These are phyloP conservation scores for Blastocystis sp. DNA, from an alignment of 352 stramenopile species.

Conservation along the genomic window DNA sequence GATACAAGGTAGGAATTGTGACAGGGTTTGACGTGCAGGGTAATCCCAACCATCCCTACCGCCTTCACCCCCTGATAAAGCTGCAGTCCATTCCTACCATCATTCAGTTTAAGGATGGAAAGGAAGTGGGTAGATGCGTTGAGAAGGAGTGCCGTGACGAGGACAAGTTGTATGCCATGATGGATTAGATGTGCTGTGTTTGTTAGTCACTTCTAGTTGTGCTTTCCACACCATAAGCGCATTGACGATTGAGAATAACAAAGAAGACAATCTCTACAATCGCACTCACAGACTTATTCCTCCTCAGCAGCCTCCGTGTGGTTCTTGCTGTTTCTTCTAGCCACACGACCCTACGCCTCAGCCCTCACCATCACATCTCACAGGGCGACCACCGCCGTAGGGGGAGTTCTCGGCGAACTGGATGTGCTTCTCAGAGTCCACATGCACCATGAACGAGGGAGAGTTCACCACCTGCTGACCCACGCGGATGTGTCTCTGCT, in stretches of 20 bases:
- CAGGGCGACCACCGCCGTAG: slow-evolving; percentile 78
- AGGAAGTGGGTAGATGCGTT: slow-evolving; percentile 59
- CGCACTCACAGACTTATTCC: slow-evolving; percentile 11
- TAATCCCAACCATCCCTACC: slow-evolving; percentile 65
- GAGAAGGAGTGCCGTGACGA: slow-evolving; percentile 53
- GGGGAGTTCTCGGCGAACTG: slow-evolving; percentile 81
- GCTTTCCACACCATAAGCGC: too few relatives aligned
- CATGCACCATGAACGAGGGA: slow-evolving; percentile 79
- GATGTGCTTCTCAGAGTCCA: neutral
- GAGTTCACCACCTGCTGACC: slow-evolving; percentile 97
- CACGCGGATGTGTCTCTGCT: slow-evolving; percentile 90
- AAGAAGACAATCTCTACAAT: slow-evolving; percentile 19
- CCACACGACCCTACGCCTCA: neutral
- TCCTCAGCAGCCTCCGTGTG: neutral
- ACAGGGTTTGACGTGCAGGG: slow-evolving; percentile 8
- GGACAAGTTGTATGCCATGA: slow-evolving; percentile 59
- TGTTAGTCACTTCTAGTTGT: slow-evolving; percentile 16
- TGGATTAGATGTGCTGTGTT: slow-evolving; percentile 53
- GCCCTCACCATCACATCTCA: neutral
- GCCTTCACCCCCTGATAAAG: slow-evolving; percentile 67
- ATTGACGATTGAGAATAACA: neutral
- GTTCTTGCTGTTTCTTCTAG: neutral
- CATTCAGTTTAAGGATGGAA: slow-evolving; percentile 67
- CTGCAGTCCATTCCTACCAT: slow-evolving; percentile 68
- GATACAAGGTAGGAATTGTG: slow-evolving; percentile 48